These are phyloP conservation scores for Aspergillus egyptiacus DNA, from an alignment of 495 filamentous ascomycete species.

Conservation along the genomic window DNA sequence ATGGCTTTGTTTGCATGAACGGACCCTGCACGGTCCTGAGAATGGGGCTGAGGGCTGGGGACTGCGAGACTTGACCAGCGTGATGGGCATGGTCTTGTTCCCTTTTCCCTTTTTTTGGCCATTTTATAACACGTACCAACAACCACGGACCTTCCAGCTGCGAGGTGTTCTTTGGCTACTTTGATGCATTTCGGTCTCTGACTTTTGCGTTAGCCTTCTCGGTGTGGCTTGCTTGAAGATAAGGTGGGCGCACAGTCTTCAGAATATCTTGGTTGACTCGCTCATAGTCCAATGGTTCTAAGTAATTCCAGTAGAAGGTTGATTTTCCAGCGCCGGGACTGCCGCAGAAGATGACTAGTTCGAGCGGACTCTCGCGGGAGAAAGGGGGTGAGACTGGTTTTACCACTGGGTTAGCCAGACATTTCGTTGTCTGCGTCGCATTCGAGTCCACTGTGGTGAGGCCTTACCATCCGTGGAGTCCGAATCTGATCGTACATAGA, in stretches of 20 bases:
- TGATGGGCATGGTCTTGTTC: too few relatives aligned
- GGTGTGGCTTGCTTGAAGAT: not conserved
- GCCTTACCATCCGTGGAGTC: slow-evolving; percentile 29
- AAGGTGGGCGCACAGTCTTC: slow-evolving; percentile 57
- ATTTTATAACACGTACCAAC: slow-evolving; percentile 70
- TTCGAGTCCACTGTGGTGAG: slow-evolving; percentile 5
- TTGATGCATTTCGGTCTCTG: slow-evolving; percentile 81
- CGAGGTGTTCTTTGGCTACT: slow-evolving; percentile 58
- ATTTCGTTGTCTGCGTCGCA: not conserved
- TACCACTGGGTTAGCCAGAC: not conserved
- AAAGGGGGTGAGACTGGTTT: slow-evolving; percentile 37
- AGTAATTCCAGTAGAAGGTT: slow-evolving; percentile 74
- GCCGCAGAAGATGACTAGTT: slow-evolving; percentile 81
- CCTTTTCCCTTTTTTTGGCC: too few relatives aligned
- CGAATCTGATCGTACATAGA: slow-evolving; percentile 42
- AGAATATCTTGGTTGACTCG: slow-evolving; percentile 85
- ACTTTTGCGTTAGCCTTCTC: slow-evolving; percentile 6
- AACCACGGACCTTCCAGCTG: slow-evolving; percentile 60
- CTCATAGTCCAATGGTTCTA: slow-evolving; percentile 75
- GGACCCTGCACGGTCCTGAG: not conserved
- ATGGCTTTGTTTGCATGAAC: not conserved
- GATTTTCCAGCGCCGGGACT: slow-evolving; percentile 87
- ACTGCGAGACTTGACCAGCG: slow-evolving; percentile 6
- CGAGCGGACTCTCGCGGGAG: slow-evolving; percentile 56
- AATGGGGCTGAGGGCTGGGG: not conserved